Base-by-base conservation (phyloP, 2,329 filamentous ascomycete genomes). In the Fusarium sp. region DNA sequence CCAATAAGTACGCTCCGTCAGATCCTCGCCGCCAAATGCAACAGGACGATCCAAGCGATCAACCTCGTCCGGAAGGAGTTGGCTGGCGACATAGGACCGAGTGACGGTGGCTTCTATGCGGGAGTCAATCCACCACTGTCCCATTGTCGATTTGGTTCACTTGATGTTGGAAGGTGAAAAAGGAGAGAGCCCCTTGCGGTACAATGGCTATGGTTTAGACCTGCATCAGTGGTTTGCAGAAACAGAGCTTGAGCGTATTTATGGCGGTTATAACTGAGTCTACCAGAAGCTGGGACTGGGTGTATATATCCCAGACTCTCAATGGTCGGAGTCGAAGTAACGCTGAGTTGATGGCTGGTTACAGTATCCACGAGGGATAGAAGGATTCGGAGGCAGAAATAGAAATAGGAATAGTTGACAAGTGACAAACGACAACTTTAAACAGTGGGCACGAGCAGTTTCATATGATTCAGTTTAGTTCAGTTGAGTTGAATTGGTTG, bases 1-100 rank as follows among this genome's bases (percentile, higher is more conserved):
- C 82, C 91, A 89, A 75, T 94, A 94, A 1, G 90, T 93, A 65
- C 90, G 87, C 76, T 92, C 88, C 6, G 90, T 93, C 57, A 87
- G 77, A 56, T 87, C 87, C 71, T 89, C 89, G 45, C 67, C 72
- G 30, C 90, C 90, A 76, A 92, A 93, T 14, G 83, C 86, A 46
- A 92, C 81, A 10, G 87, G 87, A 40, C 82, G 81, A 72, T 90
- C 85, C 46, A 94, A 80, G 54, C 86, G 86, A 56, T 85, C 82
- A 68, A 88, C 83, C 77, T 92, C 90, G 63, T 88, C 83, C 40
- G 87, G 85, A 47, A 86, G 82, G 41, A 94, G 82, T 60, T 91
- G 86, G 40, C 87, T 87, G 50, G 85, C 83, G 65, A 93, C 87
- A 74, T 89, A 93, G 59, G 88, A 82, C 65, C 87, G 83, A 56